These are phyloP conservation scores for Neonectria sp. DNA, from an alignment of 2,329 filamentous ascomycete species.

Conservation along the genomic window DNA sequence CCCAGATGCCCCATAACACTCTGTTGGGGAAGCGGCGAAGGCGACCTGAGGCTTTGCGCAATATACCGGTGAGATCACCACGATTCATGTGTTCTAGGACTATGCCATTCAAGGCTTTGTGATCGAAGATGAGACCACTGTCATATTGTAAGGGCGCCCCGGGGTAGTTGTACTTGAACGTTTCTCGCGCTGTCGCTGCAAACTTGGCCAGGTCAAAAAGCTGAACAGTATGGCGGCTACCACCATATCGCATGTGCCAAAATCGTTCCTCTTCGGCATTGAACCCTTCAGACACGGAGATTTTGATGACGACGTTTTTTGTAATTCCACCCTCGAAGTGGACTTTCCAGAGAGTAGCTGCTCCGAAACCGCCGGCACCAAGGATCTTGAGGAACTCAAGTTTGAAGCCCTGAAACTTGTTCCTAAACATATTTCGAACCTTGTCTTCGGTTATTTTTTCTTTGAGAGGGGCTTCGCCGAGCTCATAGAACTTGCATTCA, in stretches of 20 bases:
- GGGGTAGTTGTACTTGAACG: conserved; percentile 19
- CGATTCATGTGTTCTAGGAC: conserved; percentile 47
- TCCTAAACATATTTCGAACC: conserved; percentile 4
- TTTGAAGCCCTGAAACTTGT: conserved; percentile 37
- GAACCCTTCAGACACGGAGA: conserved; percentile 15
- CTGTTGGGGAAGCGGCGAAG: conserved; percentile 32
- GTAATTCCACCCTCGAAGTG: conserved; percentile 39
- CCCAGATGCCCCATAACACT: conserved; percentile 50
- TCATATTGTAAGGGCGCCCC: not conserved
- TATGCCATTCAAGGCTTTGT: conserved; percentile 25
- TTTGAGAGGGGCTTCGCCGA: too few species aligned
- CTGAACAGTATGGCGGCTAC: conserved; percentile 48
- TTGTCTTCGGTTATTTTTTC: not conserved
- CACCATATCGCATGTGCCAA: conserved; percentile 48
- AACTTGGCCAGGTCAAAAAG: conserved; percentile 40
- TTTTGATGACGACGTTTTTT: conserved; percentile 48
- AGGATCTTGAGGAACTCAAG: conserved; percentile 47
- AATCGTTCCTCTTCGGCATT: conserved; percentile 30
- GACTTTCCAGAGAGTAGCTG: conserved; percentile 43
- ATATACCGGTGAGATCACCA: conserved; percentile 41
- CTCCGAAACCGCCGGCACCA: conserved; percentile 47
- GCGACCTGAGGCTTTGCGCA: conserved; percentile 31
- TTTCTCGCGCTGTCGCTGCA: conserved; percentile 24
- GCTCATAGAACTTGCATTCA: not conserved
- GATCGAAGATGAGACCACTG: conserved; percentile 17